A percentile compares a stretch with the other conserved stretches of the same genome.
Conservation (phyloP, 148 eudicot species). For the Tetragonia tetragonoides region DNA sequence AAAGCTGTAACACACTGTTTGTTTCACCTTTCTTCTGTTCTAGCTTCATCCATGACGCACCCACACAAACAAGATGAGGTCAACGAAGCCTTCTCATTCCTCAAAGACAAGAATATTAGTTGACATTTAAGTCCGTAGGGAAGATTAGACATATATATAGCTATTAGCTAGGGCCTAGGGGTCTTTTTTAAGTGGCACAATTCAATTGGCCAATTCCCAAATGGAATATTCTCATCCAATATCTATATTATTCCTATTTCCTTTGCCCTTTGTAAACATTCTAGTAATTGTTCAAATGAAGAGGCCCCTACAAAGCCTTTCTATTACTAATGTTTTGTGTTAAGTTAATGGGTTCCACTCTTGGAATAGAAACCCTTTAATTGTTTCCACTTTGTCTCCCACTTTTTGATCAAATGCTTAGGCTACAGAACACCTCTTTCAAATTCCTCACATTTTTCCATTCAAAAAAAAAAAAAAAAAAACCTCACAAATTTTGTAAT, state of each 20-base stretch:
- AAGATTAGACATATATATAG: no score
- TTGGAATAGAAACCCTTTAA: background rate
- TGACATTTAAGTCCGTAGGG: background rate
- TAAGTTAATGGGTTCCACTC: background rate
- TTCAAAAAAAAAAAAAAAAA: no score
- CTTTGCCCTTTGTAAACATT: background rate
- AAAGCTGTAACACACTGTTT: background rate
- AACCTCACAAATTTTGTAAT: background rate
- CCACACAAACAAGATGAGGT: background rate
- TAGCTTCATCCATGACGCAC: background rate
- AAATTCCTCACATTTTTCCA: background rate
- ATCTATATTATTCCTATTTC: background rate
- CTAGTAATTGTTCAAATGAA: no score
- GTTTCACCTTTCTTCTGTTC: background rate
- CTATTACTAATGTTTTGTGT: background rate
- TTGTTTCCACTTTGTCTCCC: constrained; percentile 20
- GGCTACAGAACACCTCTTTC: background rate
- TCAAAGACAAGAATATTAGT: background rate
- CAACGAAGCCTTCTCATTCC: background rate
- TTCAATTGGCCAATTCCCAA: no score
- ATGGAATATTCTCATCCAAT: background rate
- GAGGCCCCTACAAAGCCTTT: constrained; percentile 6
- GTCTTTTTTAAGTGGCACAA: background rate
- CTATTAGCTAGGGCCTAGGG: no score
- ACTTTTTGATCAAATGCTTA: constrained; percentile 7